phyloP scores from a whole-genome alignment of 306 rosid genomes.

The cucumber (Cucumis sativus) region DNA sequence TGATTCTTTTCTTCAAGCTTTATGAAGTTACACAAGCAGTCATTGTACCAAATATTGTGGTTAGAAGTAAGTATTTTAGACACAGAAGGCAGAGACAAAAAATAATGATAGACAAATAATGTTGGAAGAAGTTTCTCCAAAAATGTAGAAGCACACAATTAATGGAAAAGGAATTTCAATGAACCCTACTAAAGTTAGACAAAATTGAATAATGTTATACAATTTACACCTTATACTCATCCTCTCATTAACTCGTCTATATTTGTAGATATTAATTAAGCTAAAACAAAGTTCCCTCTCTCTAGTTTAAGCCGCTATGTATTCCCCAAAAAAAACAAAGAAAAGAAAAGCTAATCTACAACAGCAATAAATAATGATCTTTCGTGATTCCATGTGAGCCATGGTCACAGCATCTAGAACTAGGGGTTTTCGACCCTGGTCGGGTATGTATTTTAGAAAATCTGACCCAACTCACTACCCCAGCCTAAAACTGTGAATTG shows the following conservation, averaged over 20 bases:
- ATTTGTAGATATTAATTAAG: neutral
- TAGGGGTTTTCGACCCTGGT: neutral
- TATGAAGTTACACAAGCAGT: neutral
- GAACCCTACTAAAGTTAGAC: neutral
- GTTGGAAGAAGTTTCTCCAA: neutral
- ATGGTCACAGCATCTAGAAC: slow-evolving; percentile 21
- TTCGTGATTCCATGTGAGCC: neutral
- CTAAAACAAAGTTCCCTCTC: neutral
- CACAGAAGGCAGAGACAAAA: neutral
- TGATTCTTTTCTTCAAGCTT: neutral
- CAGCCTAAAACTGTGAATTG: slow-evolving; percentile 46
- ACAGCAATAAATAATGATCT: neutral
- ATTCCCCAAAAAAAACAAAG: neutral
- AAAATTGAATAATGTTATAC: neutral
- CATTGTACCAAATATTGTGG: neutral
- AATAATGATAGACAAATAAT: neutral
- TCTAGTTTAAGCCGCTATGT: neutral
- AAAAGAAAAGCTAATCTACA: neutral
- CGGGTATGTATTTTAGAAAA: no score
- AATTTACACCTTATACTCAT: neutral
- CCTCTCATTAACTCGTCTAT: neutral
- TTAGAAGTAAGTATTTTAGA: neutral
- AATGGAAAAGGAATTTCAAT: neutral
- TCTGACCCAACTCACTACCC: no score
- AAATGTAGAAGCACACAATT: neutral